Conservation (phyloP, 345 rosid species). For the Eutrema heterophyllum region DNA sequence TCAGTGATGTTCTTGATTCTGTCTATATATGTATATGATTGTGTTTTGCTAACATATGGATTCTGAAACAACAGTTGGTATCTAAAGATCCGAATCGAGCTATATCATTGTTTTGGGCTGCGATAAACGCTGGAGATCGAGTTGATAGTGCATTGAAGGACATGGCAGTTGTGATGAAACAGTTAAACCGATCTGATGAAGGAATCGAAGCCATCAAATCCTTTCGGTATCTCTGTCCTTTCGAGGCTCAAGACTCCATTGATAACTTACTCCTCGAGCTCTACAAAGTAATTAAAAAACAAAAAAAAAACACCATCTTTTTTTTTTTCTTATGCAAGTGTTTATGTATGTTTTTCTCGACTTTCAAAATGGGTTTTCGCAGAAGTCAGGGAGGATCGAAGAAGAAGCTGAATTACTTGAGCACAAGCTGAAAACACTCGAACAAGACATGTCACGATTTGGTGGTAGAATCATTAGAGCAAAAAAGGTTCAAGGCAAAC, state of each 20-base stretch:
- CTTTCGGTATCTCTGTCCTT: constrained; percentile 64
- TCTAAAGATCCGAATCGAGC: constrained; percentile 60
- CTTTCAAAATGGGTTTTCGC: not conserved
- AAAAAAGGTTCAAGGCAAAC: constrained; percentile 72
- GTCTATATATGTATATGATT: not conserved
- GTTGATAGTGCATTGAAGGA: constrained; percentile 76
- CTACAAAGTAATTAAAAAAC: constrained; percentile 42
- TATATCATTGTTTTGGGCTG: constrained; percentile 73
- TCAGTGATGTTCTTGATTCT: constrained; percentile 9
- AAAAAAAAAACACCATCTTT: not conserved
- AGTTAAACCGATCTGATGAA: constrained; percentile 60
- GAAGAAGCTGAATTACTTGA: constrained; percentile 79
- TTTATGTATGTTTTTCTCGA: not conserved
- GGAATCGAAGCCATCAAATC: constrained; percentile 78
- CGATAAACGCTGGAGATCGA: constrained; percentile 69
- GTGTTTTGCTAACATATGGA: not conserved
- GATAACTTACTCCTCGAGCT: constrained; percentile 76
- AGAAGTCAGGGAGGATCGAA: constrained; percentile 78
- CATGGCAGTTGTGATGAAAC: constrained; percentile 82
- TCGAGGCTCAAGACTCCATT: constrained; percentile 66
- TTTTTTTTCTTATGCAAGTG: not conserved
- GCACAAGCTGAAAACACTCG: constrained; percentile 53
- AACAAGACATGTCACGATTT: constrained; percentile 43
- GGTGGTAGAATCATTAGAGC: constrained; percentile 50
- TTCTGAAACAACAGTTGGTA: constrained; percentile 38